Percentiles rank a stretch among this genome's conserved stretches.
Conservation (phyloP, 2,329 filamentous ascomycete genomes). For the Aspergillus brasiliensis region DNA sequence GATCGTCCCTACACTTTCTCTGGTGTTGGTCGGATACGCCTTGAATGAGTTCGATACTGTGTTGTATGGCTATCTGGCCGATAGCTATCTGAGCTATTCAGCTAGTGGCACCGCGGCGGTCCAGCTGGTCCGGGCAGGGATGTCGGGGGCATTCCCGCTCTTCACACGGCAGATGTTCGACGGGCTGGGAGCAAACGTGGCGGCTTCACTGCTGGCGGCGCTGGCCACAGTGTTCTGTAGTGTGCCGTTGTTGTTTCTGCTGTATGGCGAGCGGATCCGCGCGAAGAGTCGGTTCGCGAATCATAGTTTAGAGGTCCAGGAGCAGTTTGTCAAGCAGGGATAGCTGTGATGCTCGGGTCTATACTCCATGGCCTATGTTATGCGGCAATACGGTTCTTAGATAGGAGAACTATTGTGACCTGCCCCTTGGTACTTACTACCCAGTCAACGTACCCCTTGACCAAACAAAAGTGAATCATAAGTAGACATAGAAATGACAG, state of each 20-base stretch:
- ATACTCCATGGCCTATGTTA: too few relatives aligned
- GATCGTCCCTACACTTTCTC: constrained; percentile 44
- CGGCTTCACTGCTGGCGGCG: constrained; percentile 43
- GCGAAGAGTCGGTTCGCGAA: constrained; percentile 40
- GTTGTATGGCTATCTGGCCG: constrained; percentile 48
- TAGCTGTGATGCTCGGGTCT: neutral
- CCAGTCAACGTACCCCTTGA: too few relatives aligned
- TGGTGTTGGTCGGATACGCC: constrained; percentile 51
- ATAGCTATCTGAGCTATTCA: constrained; percentile 49
- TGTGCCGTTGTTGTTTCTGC: constrained; percentile 41
- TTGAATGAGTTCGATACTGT: constrained; percentile 50
- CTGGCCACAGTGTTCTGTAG: constrained; percentile 47
- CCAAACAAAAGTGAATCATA: too few relatives aligned
- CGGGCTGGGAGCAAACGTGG: constrained; percentile 42
- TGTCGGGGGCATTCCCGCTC: constrained; percentile 45
- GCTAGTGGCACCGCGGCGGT: constrained; percentile 49
- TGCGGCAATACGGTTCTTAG: too few relatives aligned
- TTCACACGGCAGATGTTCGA: constrained; percentile 47
- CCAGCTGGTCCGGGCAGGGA: constrained; percentile 41
- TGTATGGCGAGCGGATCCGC: constrained; percentile 41
- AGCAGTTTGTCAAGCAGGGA: constrained; percentile 1
- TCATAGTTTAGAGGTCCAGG: constrained; percentile 30
- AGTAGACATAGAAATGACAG: too few relatives aligned
- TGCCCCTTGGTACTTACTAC: too few relatives aligned
- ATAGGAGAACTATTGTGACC: too few relatives aligned